Evolutionary conservation across 164 flowering plant genomes (phyloP).

Genomic region (Aristolochia contorta): DNA sequence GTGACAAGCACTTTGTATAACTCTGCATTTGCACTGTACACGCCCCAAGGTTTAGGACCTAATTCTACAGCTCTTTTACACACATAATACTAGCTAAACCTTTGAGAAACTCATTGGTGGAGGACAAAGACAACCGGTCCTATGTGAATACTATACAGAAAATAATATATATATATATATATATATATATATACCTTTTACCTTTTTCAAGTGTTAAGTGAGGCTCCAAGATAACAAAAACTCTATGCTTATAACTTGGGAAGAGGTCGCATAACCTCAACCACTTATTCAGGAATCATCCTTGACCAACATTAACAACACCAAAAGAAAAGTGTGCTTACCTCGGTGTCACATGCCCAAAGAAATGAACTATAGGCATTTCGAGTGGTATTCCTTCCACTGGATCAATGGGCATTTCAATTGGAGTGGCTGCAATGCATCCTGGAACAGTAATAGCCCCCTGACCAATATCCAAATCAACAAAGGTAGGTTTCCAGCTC

Average conservation of each 20-base stretch:
- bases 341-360: slow-evolving; percentile 88
- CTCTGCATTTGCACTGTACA: slow-evolving; percentile 64
- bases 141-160: neutral
- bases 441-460: slow-evolving; percentile 89
- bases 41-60: neutral
- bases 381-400: slow-evolving; percentile 98
- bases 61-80: neutral
- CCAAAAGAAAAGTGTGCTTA: slow-evolving; percentile 11
- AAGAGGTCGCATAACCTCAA: too few species aligned
- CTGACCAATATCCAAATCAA: slow-evolving; percentile 92
- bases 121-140: neutral
- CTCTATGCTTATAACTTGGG: too few species aligned
- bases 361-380: slow-evolving; percentile 86
- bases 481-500: slow-evolving; percentile 95
- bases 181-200: too few species aligned
- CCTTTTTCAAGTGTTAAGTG: neutral
- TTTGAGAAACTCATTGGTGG: neutral
- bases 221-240: neutral
- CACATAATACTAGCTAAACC: neutral
- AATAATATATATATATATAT: too few species aligned
- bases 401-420: slow-evolving; percentile 91
- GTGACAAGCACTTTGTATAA: slow-evolving; percentile 74
- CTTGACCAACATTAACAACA: too few species aligned
- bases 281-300: too few species aligned
- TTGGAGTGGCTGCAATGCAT: slow-evolving; percentile 80